Conservation (phyloP, 163 green algal species). For the Chloroidium sp. region DNA sequence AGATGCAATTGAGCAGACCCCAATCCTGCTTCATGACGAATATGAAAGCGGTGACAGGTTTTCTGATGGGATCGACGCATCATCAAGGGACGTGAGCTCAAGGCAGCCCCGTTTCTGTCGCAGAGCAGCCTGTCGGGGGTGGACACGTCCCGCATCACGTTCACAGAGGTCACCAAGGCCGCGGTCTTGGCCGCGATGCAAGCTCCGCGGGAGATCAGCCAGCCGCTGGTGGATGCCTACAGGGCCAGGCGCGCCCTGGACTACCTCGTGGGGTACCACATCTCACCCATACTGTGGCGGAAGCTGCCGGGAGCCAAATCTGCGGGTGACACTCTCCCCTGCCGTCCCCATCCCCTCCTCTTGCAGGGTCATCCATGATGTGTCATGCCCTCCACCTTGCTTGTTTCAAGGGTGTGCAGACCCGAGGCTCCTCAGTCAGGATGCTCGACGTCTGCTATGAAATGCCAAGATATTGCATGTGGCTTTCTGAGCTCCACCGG, state of each 20-base stretch:
- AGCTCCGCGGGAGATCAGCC: conserved; percentile 42
- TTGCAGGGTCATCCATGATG: no score
- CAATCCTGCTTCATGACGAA: no score
- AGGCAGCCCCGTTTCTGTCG: background rate
- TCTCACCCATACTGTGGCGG: conserved; percentile 85
- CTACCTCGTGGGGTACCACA: conserved; percentile 81
- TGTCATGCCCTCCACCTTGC: no score
- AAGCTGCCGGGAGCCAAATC: conserved; percentile 68
- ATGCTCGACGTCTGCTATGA: no score
- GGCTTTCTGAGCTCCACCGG: no score
- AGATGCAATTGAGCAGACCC: no score
- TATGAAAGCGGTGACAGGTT: background rate
- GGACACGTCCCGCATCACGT: conserved; percentile 59
- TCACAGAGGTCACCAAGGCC: conserved; percentile 76
- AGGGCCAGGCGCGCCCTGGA: conserved; percentile 75
- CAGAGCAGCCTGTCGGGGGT: conserved; percentile 2
- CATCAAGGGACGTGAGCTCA: background rate
- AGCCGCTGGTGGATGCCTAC: conserved; percentile 80
- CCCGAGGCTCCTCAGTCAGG: no score
- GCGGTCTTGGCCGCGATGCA: conserved; percentile 62
- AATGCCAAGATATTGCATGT: no score
- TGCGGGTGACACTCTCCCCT: conserved; percentile 29
- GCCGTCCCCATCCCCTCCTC: no score
- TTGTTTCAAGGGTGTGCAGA: no score
- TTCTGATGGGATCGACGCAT: background rate